phyloP scores from a whole-genome alignment of 108 stramenopile genomes.

The Aurantiochytrium sp. region DNA sequence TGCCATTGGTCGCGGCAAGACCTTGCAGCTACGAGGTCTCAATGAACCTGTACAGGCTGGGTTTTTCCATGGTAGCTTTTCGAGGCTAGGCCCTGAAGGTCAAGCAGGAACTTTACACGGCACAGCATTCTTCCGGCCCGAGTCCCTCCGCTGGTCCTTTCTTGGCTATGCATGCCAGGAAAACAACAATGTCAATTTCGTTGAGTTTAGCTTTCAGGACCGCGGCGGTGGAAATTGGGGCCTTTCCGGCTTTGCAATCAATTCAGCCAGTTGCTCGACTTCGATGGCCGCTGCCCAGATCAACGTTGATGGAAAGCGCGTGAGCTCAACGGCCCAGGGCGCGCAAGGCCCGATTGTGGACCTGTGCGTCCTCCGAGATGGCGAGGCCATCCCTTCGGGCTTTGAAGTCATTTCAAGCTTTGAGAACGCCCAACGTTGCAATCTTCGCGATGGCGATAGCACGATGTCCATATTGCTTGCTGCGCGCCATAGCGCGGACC shows the following conservation, averaged over 20 bases:
- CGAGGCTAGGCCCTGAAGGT: not conserved
- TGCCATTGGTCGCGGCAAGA: not conserved
- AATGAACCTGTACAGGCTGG: not conserved
- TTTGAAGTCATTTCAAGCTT: not conserved
- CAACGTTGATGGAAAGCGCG: not conserved
- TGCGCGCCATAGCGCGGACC: not conserved
- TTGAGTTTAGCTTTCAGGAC: not conserved
- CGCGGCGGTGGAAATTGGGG: not conserved
- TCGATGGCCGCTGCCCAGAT: not conserved
- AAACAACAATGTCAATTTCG: not conserved
- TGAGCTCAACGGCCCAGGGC: not conserved
- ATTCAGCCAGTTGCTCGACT: not conserved
- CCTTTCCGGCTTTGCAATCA: not conserved
- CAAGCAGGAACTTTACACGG: not conserved
- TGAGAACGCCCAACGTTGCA: not conserved
- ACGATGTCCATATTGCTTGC: not conserved
- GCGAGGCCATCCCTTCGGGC: not conserved
- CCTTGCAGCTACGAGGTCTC: not conserved
- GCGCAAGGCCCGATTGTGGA: not conserved
- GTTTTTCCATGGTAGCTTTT: not conserved
- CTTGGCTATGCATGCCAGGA: not conserved
- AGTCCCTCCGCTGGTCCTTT: not conserved
- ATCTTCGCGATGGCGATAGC: not conserved
- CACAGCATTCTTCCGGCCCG: not conserved
- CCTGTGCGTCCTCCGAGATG: not conserved